Percentiles rank a stretch among this genome's conserved stretches.
phyloP scores from a whole-genome alignment of 768 basidiomycete genomes.

The Guyanaporus albipodus region DNA sequence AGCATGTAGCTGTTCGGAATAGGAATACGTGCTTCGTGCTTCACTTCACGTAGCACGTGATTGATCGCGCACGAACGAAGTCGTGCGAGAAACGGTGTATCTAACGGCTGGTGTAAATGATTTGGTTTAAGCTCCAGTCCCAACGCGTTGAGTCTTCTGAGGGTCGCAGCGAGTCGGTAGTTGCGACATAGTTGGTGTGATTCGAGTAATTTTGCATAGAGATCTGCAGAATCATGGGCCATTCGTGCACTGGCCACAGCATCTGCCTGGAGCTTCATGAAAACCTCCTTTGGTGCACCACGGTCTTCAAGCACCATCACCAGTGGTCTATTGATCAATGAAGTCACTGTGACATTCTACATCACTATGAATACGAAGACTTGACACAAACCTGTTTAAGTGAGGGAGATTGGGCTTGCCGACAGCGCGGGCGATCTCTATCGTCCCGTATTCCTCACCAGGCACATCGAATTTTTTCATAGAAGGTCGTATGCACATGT shows the following conservation, averaged over 20 bases:
- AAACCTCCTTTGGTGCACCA: constrained; percentile 54
- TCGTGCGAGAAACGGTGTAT: constrained; percentile 54
- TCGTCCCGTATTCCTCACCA: constrained; percentile 46
- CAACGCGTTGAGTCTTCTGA: constrained; percentile 46
- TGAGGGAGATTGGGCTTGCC: constrained; percentile 56
- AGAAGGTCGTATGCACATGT: constrained; percentile 65
- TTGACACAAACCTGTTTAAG: constrained; percentile 65
- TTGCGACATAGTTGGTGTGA: constrained; percentile 41
- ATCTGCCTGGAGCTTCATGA: constrained; percentile 57
- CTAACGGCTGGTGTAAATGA: constrained; percentile 35
- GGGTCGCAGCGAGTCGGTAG: constrained; percentile 49
- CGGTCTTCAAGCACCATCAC: constrained; percentile 79
- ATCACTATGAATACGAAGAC: neutral
- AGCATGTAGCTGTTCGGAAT: constrained; percentile 65
- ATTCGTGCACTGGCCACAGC: constrained; percentile 55
- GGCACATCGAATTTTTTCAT: constrained; percentile 73
- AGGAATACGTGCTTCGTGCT: constrained; percentile 69
- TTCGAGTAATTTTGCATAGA: constrained; percentile 48
- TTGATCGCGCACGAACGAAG: constrained; percentile 60
- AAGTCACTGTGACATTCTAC: neutral
- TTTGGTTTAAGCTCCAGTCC: constrained; percentile 45
- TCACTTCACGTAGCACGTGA: constrained; percentile 67
- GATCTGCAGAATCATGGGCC: constrained; percentile 52
- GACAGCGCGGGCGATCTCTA: constrained; percentile 72
- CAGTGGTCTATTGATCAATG: constrained; percentile 49